Conservation (phyloP, 495 filamentous ascomycete species). For the Podospora bellae-mahoneyi region DNA sequence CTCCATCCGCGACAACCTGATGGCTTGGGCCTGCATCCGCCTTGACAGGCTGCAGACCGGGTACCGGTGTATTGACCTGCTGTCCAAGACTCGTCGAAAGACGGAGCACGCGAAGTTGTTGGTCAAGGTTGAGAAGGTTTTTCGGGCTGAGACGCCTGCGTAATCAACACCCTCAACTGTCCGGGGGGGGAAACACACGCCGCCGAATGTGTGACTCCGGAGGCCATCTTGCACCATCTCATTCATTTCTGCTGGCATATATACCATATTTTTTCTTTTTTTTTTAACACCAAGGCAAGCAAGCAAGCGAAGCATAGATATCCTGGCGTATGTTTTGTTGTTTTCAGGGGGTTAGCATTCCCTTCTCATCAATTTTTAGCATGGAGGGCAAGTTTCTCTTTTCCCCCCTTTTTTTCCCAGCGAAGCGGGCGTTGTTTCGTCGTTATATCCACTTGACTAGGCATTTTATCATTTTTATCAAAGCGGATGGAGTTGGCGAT, state of each 20-base stretch:
- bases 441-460: not conserved
- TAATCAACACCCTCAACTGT: not conserved
- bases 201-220: too few relatives aligned
- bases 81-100: constrained; percentile 45
- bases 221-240: not conserved
- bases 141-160: constrained; percentile 24
- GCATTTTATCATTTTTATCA: too few relatives aligned
- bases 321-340: not conserved
- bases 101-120: constrained; percentile 62
- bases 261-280: constrained; percentile 4
- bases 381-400: not conserved
- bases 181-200: too few relatives aligned
- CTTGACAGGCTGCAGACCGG: constrained; percentile 77
- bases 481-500: not conserved
- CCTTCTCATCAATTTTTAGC: too few relatives aligned
- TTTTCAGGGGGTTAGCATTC: too few relatives aligned
- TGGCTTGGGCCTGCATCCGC: constrained; percentile 85
- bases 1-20: constrained; percentile 54
- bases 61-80: constrained; percentile 70
- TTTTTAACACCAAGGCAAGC: not conserved
- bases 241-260: not conserved
- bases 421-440: not conserved
- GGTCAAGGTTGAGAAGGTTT: constrained; percentile 55
- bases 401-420: too few relatives aligned
- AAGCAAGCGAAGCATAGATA: not conserved